Conservation (phyloP, 2,329 filamentous ascomycete genomes). For the Trichophaea hybrida region DNA sequence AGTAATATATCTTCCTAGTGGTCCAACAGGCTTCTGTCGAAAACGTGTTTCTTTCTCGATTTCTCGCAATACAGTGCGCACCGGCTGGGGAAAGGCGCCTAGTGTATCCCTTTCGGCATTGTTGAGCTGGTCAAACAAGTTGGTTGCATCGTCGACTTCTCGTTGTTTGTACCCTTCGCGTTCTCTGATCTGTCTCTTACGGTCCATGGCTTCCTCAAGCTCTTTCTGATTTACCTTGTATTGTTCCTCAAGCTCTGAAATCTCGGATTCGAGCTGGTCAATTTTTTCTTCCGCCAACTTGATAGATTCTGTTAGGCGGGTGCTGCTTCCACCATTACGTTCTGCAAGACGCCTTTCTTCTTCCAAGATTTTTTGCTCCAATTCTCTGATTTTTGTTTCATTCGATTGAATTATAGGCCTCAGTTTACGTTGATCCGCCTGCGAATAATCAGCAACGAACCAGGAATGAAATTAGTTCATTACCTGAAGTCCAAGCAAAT, state of each 20-base stretch:
- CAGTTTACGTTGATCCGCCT: slow-evolving; percentile 27
- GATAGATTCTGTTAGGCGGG: slow-evolving; percentile 18
- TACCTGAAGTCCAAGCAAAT: slow-evolving; percentile 41
- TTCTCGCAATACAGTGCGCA: slow-evolving; percentile 49
- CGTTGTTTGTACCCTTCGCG: slow-evolving; percentile 45
- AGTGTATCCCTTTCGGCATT: slow-evolving; percentile 46
- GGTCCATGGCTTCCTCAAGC: slow-evolving; percentile 43
- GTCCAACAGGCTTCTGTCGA: slow-evolving; percentile 59
- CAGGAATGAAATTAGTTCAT: slow-evolving; percentile 24
- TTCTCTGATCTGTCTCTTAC: slow-evolving; percentile 49
- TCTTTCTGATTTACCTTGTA: slow-evolving; percentile 36
- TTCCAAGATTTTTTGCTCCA: slow-evolving; percentile 32
- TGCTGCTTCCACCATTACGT: slow-evolving; percentile 17
- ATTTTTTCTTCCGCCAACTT: slow-evolving; percentile 16
- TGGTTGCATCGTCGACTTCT: slow-evolving; percentile 34
- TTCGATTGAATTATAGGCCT: slow-evolving; percentile 36
- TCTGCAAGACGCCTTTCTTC: slow-evolving; percentile 29
- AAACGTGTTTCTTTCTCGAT: slow-evolving; percentile 60
- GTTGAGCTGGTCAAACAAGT: slow-evolving; percentile 17
- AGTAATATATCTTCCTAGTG: slow-evolving; percentile 63
- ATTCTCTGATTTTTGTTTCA: not conserved
- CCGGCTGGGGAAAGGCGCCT: slow-evolving; percentile 48
- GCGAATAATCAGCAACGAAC: slow-evolving; percentile 1
- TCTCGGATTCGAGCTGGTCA: slow-evolving; percentile 14
- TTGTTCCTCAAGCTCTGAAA: slow-evolving; percentile 28